Conservation (phyloP, 306 rosid species). For the Malus asiatica region DNA sequence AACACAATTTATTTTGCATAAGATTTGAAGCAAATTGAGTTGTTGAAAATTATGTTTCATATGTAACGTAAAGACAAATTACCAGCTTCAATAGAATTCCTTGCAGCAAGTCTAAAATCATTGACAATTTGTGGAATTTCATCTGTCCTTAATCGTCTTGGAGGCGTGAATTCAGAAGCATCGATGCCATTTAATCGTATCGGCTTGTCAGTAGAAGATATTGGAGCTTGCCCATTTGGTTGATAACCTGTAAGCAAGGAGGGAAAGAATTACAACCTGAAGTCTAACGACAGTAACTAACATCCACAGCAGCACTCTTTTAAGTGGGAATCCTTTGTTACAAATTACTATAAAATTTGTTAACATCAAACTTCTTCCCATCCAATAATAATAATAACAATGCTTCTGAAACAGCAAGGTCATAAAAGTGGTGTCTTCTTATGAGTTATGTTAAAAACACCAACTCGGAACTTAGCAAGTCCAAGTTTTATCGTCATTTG, state of each 20-base stretch:
- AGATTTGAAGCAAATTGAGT: background rate
- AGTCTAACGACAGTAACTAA: background rate
- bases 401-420: too few relatives aligned
- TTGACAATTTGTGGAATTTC: slow-evolving; percentile 58
- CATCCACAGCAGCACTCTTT: background rate
- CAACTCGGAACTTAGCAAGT: too few relatives aligned
- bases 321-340: background rate
- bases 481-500: too few relatives aligned
- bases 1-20: background rate
- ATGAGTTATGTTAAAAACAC: too few relatives aligned
- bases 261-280: background rate
- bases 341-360: too few relatives aligned
- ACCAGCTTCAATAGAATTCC: slow-evolving; percentile 74
- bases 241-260: slow-evolving; percentile 30
- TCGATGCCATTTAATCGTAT: slow-evolving; percentile 21
- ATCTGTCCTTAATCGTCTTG: slow-evolving; percentile 42
- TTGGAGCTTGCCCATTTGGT: slow-evolving; percentile 42
- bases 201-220: slow-evolving; percentile 34
- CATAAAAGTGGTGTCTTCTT: too few relatives aligned
- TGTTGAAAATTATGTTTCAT: background rate
- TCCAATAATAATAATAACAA: too few relatives aligned
- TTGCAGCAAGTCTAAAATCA: slow-evolving; percentile 53
- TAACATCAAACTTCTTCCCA: too few relatives aligned
- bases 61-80: background rate
- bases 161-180: slow-evolving; percentile 33